Base-by-base conservation (phyloP, 306 rosid genomes). In the Cucurbita maxima region DNA sequence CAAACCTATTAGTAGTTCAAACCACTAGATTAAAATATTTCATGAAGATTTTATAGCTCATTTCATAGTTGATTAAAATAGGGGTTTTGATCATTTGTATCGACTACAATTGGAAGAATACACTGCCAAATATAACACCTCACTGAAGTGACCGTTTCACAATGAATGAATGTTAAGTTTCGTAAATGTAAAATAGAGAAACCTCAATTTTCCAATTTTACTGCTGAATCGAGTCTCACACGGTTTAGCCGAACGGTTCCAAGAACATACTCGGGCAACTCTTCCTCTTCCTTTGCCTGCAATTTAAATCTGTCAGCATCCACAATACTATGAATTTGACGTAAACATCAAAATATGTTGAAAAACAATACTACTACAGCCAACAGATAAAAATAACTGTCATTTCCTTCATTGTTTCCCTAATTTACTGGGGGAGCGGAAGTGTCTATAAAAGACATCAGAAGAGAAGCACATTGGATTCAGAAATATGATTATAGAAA, bases 201-300 rank as follows among this genome's bases (percentile, higher is more conserved):
- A 63, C 82, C 77, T 87, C 79, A 88, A 73, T 4, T 77, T 55
- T 78, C 88, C 79, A 86, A 79, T 9, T n/a, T 75, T 18, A 77
- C 77, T 62, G 98, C 96, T 41, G 96, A 82, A 57, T 90, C 94
- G 43, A 64, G 90, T 85, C 30, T 87, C 64, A 93, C 0, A 18
- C 90, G 90, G 73, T 88, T 90, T 76, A 90, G 83, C 73, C 96
- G 86, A 58, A 90, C 96, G 4, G 96, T 90, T 64, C 96, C 98
- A 19, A 93, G 98, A 84, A 93, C 67, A 82, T 83, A 90, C 80
- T 93, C 98, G 0, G 98, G 98, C 67, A 93, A 75, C 78, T 88
- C 96, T 40, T 40, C 80, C 78, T 83, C 96, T 81, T 87, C 96
- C 81, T 85, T 88, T 54, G 89, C 98, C 98, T 93, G 83, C 76